These are phyloP conservation scores for Lentinula novae-zelandiae DNA, from an alignment of 1,284 basidiomycete species.

Conservation along the genomic window DNA sequence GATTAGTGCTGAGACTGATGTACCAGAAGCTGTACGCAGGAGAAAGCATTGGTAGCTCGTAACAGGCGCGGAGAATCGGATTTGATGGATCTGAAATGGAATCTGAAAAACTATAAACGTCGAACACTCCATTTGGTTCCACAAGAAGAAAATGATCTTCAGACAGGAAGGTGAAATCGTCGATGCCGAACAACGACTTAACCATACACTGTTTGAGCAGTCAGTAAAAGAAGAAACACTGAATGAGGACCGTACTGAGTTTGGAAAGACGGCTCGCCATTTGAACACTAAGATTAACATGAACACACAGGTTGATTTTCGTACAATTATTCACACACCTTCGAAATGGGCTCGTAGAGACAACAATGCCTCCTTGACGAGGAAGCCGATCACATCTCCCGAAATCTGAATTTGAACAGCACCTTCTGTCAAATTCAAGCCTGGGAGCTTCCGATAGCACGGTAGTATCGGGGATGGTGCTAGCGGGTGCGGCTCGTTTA, in stretches of 20 bases:
- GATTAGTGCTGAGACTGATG: conserved; percentile 44
- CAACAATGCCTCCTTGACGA: conserved; percentile 39
- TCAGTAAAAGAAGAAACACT: background rate
- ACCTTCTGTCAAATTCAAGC: conserved; percentile 25
- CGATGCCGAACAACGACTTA: conserved; percentile 35
- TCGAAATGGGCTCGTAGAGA: conserved; percentile 23
- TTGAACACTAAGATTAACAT: conserved; percentile 37
- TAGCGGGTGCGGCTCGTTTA: conserved; percentile 43
- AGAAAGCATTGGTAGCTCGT: conserved; percentile 38
- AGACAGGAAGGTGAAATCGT: conserved; percentile 49
- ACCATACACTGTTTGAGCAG: conserved; percentile 30
- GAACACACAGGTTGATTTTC: conserved; percentile 15
- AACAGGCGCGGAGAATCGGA: conserved; percentile 32
- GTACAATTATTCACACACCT: background rate
- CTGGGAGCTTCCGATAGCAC: conserved; percentile 29
- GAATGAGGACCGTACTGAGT: conserved; percentile 30
- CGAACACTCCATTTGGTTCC: conserved; percentile 38
- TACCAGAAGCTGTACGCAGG: conserved; percentile 44
- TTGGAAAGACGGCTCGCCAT: conserved; percentile 34
- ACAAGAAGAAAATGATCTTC: conserved; percentile 41
- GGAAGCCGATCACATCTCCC: conserved; percentile 39
- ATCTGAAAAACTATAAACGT: conserved; percentile 42
- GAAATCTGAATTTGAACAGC: conserved; percentile 45
- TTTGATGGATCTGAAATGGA: conserved; percentile 25
- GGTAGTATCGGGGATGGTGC: conserved; percentile 34